Base-by-base conservation (phyloP, 345 rosid genomes). In the Populus davidiana region DNA sequence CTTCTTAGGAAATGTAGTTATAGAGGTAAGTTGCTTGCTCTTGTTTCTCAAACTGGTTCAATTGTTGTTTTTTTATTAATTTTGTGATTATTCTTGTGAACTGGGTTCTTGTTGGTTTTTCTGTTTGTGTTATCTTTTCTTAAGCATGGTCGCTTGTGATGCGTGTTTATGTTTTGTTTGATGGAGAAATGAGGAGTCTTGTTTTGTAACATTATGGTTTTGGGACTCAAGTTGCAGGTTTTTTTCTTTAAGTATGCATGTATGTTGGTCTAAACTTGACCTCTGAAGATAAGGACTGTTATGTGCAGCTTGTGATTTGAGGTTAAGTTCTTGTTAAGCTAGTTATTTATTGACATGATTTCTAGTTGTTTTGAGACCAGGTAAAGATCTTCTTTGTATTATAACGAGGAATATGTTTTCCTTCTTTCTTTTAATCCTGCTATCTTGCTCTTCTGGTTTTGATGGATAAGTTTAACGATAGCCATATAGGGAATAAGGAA, bases 1-100 rank as follows among this genome's bases (percentile, higher is more conserved):
- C 93, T 96, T 61, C 93, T 96, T 38, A 84, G 92, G 86, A 96
- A 92, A 87, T 93, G 97, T 78, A 85, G 91, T 74, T 96, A 92
- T 82, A 86, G 76, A 83, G 99, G 99, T 96, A 61, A 33, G 91
- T 85, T 75, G 43, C 13, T 5, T 49, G 6, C 5, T 41, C 13
- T 31, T 64, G 5, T 59, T 67, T 1, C 39, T 25, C 1, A 59
- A 33, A 11, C 3, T 43, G 5, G 1, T 74, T 49, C 16, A 59
- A 23, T 59, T 1, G 63, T 1, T 21, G 8, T 23, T n/a, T n/a
- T 8, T 20, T 54, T n/a, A 23, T 41, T 47, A 47, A 47, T 7
- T 61, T 33, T 41, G 3, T 65, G 6, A 13, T 79, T 39, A 8
- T 39, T 17, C 35, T 50, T 47, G 3, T 36, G 68, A 62, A 67